Conservation (phyloP, 768 basidiomycete species). For the Rhizopogon vulgaris region DNA sequence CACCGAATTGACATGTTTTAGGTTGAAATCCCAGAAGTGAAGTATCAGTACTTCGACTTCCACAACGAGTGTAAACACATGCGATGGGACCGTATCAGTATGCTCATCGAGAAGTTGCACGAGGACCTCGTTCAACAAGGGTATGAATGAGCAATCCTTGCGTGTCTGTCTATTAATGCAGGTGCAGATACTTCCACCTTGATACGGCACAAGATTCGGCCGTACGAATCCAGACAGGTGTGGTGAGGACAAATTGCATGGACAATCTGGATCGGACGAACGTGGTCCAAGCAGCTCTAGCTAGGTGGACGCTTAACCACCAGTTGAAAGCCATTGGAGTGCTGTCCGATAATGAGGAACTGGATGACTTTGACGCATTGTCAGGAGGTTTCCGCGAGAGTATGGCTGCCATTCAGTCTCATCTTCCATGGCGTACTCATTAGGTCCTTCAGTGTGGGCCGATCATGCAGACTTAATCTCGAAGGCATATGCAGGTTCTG, state of each 20-base stretch:
- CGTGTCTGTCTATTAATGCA: slow-evolving; percentile 5
- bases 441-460: slow-evolving; percentile 74
- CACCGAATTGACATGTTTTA: slow-evolving; percentile 17
- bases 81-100: slow-evolving; percentile 88
- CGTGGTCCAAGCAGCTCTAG: slow-evolving; percentile 89
- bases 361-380: slow-evolving; percentile 80
- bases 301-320: slow-evolving; percentile 73
- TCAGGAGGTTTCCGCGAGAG: slow-evolving; percentile 83
- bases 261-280: slow-evolving; percentile 95
- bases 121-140: slow-evolving; percentile 65
- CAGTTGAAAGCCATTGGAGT: slow-evolving; percentile 76
- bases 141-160: slow-evolving; percentile 28
- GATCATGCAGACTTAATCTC: slow-evolving; percentile 92
- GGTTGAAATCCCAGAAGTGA: slow-evolving; percentile 61
- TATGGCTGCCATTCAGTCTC: slow-evolving; percentile 33
- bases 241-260: slow-evolving; percentile 95
- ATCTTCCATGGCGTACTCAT: slow-evolving; percentile 5
- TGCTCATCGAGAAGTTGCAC: slow-evolving; percentile 72
- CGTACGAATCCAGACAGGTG: slow-evolving; percentile 61
- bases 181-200: slow-evolving; percentile 72
- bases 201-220: slow-evolving; percentile 42
- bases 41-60: slow-evolving; percentile 96
- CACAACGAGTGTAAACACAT: slow-evolving; percentile 92
- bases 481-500: slow-evolving; percentile 89
- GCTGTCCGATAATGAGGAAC: slow-evolving; percentile 56